These are phyloP conservation scores for Amanita fuliginea DNA, from an alignment of 768 basidiomycete genomes.

Conservation along the genomic window DNA sequence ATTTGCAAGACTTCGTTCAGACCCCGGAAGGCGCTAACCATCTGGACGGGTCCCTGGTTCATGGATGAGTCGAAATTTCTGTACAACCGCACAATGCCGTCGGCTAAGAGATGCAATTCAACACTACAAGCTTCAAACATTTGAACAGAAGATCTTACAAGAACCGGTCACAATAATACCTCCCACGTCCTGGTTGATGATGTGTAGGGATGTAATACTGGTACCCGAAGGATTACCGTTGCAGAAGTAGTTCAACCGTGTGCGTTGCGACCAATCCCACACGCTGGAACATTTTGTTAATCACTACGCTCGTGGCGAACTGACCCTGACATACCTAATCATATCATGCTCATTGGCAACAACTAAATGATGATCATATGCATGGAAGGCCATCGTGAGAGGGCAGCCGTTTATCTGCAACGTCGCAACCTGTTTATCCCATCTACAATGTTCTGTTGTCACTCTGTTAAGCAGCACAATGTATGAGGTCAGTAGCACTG, in stretches of 20 bases:
- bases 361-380: constrained; percentile 83
- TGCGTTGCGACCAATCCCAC: constrained; percentile 87
- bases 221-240: constrained; percentile 81
- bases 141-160: constrained; percentile 33
- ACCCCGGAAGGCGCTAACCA: constrained; percentile 91
- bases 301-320: not conserved
- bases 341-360: constrained; percentile 79
- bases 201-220: constrained; percentile 77
- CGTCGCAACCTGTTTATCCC: constrained; percentile 66
- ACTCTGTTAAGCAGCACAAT: not conserved
- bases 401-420: constrained; percentile 51
- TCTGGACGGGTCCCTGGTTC: constrained; percentile 67
- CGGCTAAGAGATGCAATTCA: constrained; percentile 38
- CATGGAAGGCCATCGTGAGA: constrained; percentile 78
- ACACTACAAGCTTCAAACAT: too few species aligned
- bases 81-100: constrained; percentile 86
- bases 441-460: constrained; percentile 42
- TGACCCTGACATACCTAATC: constrained; percentile 49
- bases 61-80: constrained; percentile 79
- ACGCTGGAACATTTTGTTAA: constrained; percentile 40
- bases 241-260: constrained; percentile 70
- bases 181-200: constrained; percentile 93
- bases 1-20: constrained; percentile 67
- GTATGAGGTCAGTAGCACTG: constrained; percentile 12
- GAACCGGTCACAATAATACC: constrained; percentile 85